Base-by-base conservation (phyloP, 2,329 filamentous ascomycete genomes). In the Periglandula ipomoeae region DNA sequence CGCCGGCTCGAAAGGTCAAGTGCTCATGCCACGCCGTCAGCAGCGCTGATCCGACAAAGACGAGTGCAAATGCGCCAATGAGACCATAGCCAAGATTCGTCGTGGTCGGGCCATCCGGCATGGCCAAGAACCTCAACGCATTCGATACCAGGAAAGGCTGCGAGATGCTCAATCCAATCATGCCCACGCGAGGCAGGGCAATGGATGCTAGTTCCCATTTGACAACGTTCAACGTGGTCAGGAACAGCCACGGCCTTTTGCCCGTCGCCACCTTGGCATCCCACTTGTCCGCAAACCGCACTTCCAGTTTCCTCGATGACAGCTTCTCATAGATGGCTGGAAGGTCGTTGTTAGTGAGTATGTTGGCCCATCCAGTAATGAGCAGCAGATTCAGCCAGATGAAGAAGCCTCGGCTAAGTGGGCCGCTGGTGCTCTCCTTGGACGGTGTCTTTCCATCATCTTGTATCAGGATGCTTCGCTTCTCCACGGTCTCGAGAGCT, bases 351-450 rank as follows among this genome's bases (percentile, higher is more conserved):
- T 56, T 57, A 1, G 57, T 61, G 11, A 66, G 39, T 6, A 55
- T 51, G 6, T 66, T 71, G 4, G 59, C 66, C 60, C 70, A 78
- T 0, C 76, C 75, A 15, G 62, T 60, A 23, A 65, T 65, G 38
- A 82, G 71, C 6, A 81, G 57, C 2, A 68, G 65, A 32, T 65
- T 65, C 13, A 66, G 50, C 63, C 63, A 66, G 20, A 64, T 50
- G 26, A 65, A 66, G 47, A 65, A 59, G 0, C 63, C 61, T 0
- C 61, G 59, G 24, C 50, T 61, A 2, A 65, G 53, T 0, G 60
- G 62, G 0, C 63, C 63, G 19, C 70, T 73, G 2, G 71, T 78
- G 3, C 70, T 70, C 55, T 82, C 78, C 0, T 66, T 69, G 1
- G 76, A 73, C 38, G 65, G 68, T 2, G 57, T 52, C 1, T 61